phyloP scores from a whole-genome alignment of 352 stramenopile genomes.

The Elongisporangium senticosum region DNA sequence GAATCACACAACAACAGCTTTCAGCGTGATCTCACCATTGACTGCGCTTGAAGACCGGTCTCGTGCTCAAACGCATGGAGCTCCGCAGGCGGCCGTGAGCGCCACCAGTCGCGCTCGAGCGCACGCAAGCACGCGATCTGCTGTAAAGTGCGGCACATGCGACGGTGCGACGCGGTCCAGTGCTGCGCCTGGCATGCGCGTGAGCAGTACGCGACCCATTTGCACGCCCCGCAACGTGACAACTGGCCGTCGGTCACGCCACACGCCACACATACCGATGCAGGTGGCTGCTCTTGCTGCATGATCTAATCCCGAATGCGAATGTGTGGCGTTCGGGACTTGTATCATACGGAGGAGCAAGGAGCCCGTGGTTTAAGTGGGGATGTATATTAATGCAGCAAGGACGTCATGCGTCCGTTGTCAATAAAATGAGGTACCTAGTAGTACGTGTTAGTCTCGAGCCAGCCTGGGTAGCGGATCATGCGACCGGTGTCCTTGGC shows the following conservation, averaged over 20 bases:
- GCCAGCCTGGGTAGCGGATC: constrained; percentile 78
- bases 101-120: constrained; percentile 32
- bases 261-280: constrained; percentile 14
- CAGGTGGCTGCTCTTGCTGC: neutral
- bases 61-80: constrained; percentile 15
- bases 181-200: constrained; percentile 46
- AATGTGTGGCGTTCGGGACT: too few species aligned
- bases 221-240: constrained; percentile 46
- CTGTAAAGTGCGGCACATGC: constrained; percentile 21
- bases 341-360: too few species aligned
- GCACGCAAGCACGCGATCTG: constrained; percentile 17
- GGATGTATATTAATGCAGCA: too few species aligned
- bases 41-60: constrained; percentile 30
- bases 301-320: too few species aligned
- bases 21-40: constrained; percentile 27
- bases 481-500: constrained; percentile 80
- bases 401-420: neutral
- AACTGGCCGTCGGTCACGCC: constrained; percentile 7
- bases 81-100: constrained; percentile 14
- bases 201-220: constrained; percentile 56
- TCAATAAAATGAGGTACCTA: constrained; percentile 25
- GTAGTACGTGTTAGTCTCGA: constrained; percentile 90
- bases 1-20: neutral
- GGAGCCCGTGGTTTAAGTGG: too few species aligned
- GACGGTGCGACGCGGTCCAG: constrained; percentile 37